These are phyloP conservation scores for Nevesoporus exiguus DNA, from an alignment of 768 basidiomycete species.

Conservation along the genomic window DNA sequence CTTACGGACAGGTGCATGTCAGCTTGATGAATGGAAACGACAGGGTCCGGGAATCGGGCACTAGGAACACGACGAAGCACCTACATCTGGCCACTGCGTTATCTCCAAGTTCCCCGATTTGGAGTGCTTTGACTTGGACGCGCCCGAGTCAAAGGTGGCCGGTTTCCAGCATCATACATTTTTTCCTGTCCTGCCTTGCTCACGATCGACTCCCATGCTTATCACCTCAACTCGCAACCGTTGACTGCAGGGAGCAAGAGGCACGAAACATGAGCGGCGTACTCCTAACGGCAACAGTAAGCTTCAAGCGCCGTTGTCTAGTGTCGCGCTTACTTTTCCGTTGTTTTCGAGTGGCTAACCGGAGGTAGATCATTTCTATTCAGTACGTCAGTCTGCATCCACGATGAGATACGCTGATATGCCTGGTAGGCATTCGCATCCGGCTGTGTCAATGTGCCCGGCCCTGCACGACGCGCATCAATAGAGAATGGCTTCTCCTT, in stretches of 20 bases:
- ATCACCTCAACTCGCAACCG: conserved; percentile 18
- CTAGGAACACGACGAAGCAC: too few species aligned
- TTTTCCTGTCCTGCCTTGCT: conserved; percentile 10
- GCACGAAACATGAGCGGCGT: conserved; percentile 14
- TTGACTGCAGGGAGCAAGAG: conserved; percentile 18
- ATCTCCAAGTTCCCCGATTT: too few species aligned
- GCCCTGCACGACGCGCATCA: conserved; percentile 15
- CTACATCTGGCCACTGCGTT: too few species aligned
- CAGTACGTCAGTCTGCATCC: conserved; percentile 6
- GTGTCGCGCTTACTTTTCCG: conserved; percentile 25
- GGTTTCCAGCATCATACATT: conserved; percentile 2
- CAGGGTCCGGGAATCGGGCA: too few species aligned
- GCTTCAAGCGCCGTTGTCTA: conserved; percentile 4
- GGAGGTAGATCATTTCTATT: conserved; percentile 9
- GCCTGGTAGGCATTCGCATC: not conserved
- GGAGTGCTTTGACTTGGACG: too few species aligned
- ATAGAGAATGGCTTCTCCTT: conserved; percentile 9
- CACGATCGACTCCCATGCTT: conserved; percentile 17
- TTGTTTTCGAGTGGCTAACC: conserved; percentile 24
- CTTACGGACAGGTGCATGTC: too few species aligned
- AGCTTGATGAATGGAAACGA: too few species aligned
- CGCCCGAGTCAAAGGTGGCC: too few species aligned
- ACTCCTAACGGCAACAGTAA: not conserved
- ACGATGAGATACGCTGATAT: conserved; percentile 2
- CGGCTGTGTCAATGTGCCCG: conserved; percentile 25